Percentiles rank a stretch among this genome's conserved stretches.
phyloP scores from a whole-genome alignment of 495 filamentous ascomycete genomes.

The Cairneyella variabilis region DNA sequence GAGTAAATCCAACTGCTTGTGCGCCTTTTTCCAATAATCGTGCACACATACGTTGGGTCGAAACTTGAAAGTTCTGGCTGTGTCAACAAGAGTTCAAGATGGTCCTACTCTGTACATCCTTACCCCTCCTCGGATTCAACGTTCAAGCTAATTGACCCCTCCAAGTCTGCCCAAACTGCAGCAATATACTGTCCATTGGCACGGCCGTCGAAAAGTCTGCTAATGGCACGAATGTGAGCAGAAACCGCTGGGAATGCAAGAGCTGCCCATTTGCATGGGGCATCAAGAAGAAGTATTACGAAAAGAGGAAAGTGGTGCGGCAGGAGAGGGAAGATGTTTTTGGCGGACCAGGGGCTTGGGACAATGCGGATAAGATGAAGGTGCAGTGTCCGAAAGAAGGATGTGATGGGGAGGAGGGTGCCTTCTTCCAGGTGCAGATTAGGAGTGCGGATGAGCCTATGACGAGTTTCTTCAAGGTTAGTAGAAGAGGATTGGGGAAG shows the following conservation, averaged over 20 bases:
- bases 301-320: conserved; percentile 68
- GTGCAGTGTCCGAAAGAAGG: conserved; percentile 73
- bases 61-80: neutral
- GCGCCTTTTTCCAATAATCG: too few relatives aligned
- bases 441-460: conserved; percentile 97
- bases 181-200: conserved; percentile 75
- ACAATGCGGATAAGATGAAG: conserved; percentile 75
- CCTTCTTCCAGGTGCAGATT: conserved; percentile 96
- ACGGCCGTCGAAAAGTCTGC: conserved; percentile 15
- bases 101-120: conserved; percentile 62
- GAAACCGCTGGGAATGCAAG: conserved; percentile 82
- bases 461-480: conserved; percentile 90
- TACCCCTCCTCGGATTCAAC: neutral
- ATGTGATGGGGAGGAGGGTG: conserved; percentile 77
- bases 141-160: too few relatives aligned
- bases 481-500: neutral
- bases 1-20: neutral
- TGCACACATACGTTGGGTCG: conserved; percentile 1
- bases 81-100: too few relatives aligned
- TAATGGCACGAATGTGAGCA: conserved; percentile 42
- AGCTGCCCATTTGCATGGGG: conserved; percentile 87
- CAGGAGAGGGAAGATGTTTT: conserved; percentile 91
- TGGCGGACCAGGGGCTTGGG: conserved; percentile 81
- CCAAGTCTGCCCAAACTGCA: conserved; percentile 87
- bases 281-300: conserved; percentile 67